A percentile compares a stretch with the other conserved stretches of the same genome.
Evolutionary conservation across 805 yeast species (phyloP).

Genomic region (Tetrapisispora arboricola): DNA sequence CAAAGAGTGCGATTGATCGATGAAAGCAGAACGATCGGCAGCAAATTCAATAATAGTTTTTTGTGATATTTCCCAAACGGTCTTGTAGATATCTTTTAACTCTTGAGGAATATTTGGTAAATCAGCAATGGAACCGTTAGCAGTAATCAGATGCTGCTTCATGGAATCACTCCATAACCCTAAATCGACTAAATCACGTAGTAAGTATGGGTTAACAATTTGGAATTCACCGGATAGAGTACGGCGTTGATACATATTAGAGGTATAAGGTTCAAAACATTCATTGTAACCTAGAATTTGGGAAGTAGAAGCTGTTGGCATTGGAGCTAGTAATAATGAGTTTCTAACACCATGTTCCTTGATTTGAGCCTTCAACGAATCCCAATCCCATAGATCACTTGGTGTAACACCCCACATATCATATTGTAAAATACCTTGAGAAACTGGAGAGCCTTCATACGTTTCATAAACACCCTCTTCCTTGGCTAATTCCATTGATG

Average conservation of each 20-base stretch:
- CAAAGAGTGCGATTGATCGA: slow-evolving; percentile 89
- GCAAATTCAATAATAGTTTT: slow-evolving; percentile 76
- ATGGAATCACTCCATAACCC: slow-evolving; percentile 76
- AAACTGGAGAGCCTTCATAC: slow-evolving; percentile 81
- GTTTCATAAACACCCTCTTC: slow-evolving; percentile 60
- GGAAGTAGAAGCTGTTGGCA: slow-evolving; percentile 98
- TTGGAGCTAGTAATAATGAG: slow-evolving; percentile 82
- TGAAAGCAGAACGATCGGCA: slow-evolving; percentile 67
- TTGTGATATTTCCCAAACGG: slow-evolving; percentile 96
- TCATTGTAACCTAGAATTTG: slow-evolving; percentile 90
- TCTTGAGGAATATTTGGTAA: slow-evolving; percentile 66
- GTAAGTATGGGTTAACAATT: slow-evolving; percentile 76
- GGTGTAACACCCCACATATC: slow-evolving; percentile 84
- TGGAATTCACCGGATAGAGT: slow-evolving; percentile 92
- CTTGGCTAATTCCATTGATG: slow-evolving; percentile 72
- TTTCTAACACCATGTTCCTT: slow-evolving; percentile 65
- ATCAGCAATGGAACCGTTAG: slow-evolving; percentile 78
- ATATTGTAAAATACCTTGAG: slow-evolving; percentile 73
- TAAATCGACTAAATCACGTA: slow-evolving; percentile 69
- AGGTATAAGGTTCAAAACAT: slow-evolving; percentile 93
- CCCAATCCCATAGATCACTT: slow-evolving; percentile 82
- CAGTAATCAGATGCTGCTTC: slow-evolving; percentile 65
- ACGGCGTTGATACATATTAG: slow-evolving; percentile 83
- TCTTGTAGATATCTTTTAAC: slow-evolving; percentile 69
- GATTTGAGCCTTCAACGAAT: slow-evolving; percentile 48